phyloP scores from a whole-genome alignment of 768 basidiomycete genomes.

The Suillus weaverae region DNA sequence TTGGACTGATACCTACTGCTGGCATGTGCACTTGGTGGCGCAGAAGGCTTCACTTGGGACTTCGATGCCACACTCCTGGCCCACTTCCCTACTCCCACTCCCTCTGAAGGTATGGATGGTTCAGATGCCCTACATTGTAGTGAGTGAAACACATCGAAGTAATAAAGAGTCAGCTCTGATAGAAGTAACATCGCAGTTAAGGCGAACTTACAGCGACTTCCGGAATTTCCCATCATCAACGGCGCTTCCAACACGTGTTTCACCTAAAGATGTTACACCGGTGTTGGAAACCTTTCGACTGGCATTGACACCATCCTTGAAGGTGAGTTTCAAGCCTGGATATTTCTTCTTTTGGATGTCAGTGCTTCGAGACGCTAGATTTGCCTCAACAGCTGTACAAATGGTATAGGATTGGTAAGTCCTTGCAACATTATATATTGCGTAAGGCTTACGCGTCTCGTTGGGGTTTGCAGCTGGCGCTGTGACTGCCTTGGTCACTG shows the following conservation, averaged over 20 bases:
- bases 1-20: background rate
- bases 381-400: background rate
- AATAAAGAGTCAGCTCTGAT: slow-evolving; percentile 1
- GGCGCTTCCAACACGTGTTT: too few relatives aligned
- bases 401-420: background rate
- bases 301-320: background rate
- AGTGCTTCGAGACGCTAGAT: background rate
- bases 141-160: background rate
- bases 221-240: too few relatives aligned
- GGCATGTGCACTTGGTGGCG: background rate
- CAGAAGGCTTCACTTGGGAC: background rate
- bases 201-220: background rate
- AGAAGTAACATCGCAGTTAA: background rate
- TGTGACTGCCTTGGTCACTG: background rate
- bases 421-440: background rate
- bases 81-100: background rate
- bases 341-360: background rate
- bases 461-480: background rate
- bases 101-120: background rate
- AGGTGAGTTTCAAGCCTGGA: background rate
- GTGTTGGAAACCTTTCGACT: background rate
- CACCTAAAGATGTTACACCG: too few relatives aligned
- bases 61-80: background rate
- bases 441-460: background rate
- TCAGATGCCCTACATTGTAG: background rate